Evolutionary conservation across 1,284 basidiomycete species (phyloP), one percentile per base, ranked within the genome.

Genomic region (Mycena citricolor): DNA sequence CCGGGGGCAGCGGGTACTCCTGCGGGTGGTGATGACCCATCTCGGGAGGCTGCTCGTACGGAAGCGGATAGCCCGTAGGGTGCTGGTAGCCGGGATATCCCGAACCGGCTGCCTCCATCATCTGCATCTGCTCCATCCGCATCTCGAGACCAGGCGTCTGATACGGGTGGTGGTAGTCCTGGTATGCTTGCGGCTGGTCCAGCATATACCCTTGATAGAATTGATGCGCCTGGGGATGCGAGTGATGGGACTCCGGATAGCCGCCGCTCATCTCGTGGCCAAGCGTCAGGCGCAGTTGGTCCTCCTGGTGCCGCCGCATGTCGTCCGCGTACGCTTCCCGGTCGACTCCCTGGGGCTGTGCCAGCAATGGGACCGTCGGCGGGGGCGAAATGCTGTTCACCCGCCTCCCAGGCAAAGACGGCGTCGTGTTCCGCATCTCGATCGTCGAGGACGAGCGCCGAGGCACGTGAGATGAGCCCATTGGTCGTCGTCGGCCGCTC

Each of bases 401-500:
- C 37, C 37, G 46, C 41, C n/a, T n/a, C n/a, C n/a, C n/a, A n/a
- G 46, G 33, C 25, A 40, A 39, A 38, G 14, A 30, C 38, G 42
- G 33, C 16, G 42, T 49, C 47, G 48, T 33, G 35, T 43, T 42
- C 45, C 26, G 43, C 37, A n/a, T 48, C 45, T 32, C 53, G 45
- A 57, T 68, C 66, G 55, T 58, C 56, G 60, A 68, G 55, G 49
- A 58, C 62, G 57, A 68, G 61, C 49, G 63, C 61, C 39, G 61
- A 60, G 32, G 64, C 63, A 22, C 61, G 62, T 46, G 60, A 57
- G 58, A 65, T 57, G 54, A 67, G 64, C 21, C 61, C 58, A 36
- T 51, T 52, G 21, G 62, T 56, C 35, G 63, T 63, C 16, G 54
- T 56, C 39, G 60, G 62, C 30, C 61, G 57, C 49, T 44, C 25